These are phyloP conservation scores for Floccularia luteovirens DNA, from an alignment of 768 basidiomycete genomes.

Conservation along the genomic window DNA sequence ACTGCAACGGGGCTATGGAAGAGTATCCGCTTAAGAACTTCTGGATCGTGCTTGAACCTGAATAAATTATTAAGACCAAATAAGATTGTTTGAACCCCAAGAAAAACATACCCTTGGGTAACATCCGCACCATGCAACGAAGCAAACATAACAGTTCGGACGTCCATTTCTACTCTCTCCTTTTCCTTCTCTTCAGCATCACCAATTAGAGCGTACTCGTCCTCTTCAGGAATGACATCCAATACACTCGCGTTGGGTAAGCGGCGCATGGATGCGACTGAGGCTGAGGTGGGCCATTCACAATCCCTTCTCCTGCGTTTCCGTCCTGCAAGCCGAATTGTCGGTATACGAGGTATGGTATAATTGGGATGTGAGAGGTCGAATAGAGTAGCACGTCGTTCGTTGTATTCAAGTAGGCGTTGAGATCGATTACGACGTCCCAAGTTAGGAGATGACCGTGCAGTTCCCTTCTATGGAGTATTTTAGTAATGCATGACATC, in stretches of 20 bases:
- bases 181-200: constrained; percentile 10
- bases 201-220: constrained; percentile 12
- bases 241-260: constrained; percentile 32
- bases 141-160: constrained; percentile 43
- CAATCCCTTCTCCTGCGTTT: constrained; percentile 34
- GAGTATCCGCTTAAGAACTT: constrained; percentile 30
- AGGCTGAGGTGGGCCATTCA: constrained; percentile 16
- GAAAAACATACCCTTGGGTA: constrained; percentile 34
- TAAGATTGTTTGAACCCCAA: neutral
- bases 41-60: constrained; percentile 49
- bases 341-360: no score
- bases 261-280: no score
- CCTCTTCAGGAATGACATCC: constrained; percentile 29
- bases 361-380: constrained; percentile 18
- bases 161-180: constrained; percentile 34
- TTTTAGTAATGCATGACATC: neutral
- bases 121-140: constrained; percentile 26
- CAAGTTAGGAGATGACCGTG: constrained; percentile 40
- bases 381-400: constrained; percentile 47
- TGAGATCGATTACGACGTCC: constrained; percentile 58
- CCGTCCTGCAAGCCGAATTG: constrained; percentile 27
- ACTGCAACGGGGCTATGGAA: constrained; percentile 25
- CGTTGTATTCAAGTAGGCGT: constrained; percentile 58
- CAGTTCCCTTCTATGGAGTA: constrained; percentile 37
- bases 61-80: neutral